These are phyloP conservation scores for Sarocladiaceae sp. DNA, from an alignment of 2,329 filamentous ascomycete genomes.

Conservation along the genomic window DNA sequence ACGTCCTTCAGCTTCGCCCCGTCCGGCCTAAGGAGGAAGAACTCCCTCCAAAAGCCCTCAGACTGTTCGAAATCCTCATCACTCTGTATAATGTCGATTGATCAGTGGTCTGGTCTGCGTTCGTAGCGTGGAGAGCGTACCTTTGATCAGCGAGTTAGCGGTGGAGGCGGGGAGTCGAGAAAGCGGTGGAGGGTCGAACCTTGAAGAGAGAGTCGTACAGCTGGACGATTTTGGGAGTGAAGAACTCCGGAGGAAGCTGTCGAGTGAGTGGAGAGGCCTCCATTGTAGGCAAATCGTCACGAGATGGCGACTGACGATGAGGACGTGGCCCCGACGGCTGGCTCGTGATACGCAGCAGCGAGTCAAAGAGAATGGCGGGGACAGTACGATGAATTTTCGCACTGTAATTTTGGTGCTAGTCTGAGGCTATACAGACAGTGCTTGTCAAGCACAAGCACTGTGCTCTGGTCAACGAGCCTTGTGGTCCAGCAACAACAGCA, in stretches of 20 bases:
- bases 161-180: neutral
- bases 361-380: slow-evolving; percentile 1
- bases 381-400: neutral
- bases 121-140: slow-evolving; percentile 15
- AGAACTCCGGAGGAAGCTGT: slow-evolving; percentile 82
- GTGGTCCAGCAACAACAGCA: too few species aligned
- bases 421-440: too few species aligned
- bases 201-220: slow-evolving; percentile 84
- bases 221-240: slow-evolving; percentile 90
- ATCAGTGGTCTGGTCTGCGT: slow-evolving; percentile 21
- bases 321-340: slow-evolving; percentile 1
- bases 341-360: neutral
- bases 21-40: slow-evolving; percentile 87
- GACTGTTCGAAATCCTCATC: slow-evolving; percentile 65
- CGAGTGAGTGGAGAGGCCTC: slow-evolving; percentile 91
- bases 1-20: slow-evolving; percentile 61
- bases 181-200: slow-evolving; percentile 36
- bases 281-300: slow-evolving; percentile 43
- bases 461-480: too few species aligned
- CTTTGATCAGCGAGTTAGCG: slow-evolving; percentile 14
- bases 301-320: neutral
- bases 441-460: too few species aligned
- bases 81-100: slow-evolving; percentile 39
- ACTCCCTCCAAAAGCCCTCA: slow-evolving; percentile 93
- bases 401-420: neutral